Base-by-base conservation (phyloP, 2,329 filamentous ascomycete genomes). In the Byssochlamys sp. region DNA sequence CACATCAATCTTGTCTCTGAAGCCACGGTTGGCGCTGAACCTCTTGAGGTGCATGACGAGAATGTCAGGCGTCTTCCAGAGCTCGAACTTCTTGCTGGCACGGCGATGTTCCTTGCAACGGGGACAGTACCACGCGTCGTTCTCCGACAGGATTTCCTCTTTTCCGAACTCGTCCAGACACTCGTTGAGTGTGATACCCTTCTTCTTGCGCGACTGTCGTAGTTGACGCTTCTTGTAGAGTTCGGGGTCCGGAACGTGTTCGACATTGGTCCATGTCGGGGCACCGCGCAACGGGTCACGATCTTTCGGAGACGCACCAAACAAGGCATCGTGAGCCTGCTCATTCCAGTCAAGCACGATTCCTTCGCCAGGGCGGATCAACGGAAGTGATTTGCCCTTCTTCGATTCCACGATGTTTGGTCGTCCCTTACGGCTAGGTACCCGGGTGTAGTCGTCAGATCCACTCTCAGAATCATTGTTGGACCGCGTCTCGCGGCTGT, bases 71-170 rank as follows among this genome's bases (percentile, higher is more conserved):
- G 89, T 87, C 69, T 92, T 96, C 94, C 94, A 99, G 19, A 99
- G 83, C 69, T 97, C 91, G 55, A 99, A 90, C 67, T 94, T 96
- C 78, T 99, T 99, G 75, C 87, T 91, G 24, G 94, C 94, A 59
- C 90, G 86, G 14, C 90, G 85, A 67, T 95, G 88, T 66, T 96
- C 90, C 72, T 97, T 97, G 80, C 94, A 99, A 29, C 90, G 84
- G 57, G 90, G 92, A 69, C 94, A 99, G 71, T 95, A 97, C 94
- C 94, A 99, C 59, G 90, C 92, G 70, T 99, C 95, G 68, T 95
- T 89, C 71, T 96, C 90, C 0, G 92, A 96, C 3, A 99, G 78
- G 12, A 96, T 85, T 73, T 99, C 94, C 59, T 91, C 89, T 70
- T 92, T 92, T 68, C 94, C 90, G 64, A 96, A 97, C 73, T 97